Evolutionary conservation across 108 stramenopile species (phyloP).

Genomic region (Cyclostephanos tholiformis): DNA sequence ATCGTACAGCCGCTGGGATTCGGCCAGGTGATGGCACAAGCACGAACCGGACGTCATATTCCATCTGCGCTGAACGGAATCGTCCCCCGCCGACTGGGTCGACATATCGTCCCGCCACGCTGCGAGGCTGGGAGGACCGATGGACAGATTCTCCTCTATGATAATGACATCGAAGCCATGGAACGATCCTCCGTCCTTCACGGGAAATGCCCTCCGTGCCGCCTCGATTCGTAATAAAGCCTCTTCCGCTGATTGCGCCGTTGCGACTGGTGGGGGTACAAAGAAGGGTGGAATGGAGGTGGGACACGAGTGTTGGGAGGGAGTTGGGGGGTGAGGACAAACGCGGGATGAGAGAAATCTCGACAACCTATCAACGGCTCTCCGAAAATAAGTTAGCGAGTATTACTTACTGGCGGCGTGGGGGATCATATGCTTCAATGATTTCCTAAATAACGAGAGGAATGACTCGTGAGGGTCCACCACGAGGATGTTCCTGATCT

Average conservation of each 20-base stretch:
- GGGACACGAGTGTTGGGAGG: too few species aligned
- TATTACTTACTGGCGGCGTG: constrained; percentile 32
- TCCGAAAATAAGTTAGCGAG: too few species aligned
- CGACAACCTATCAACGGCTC: too few species aligned
- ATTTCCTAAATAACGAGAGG: constrained; percentile 55
- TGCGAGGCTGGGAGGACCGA: background rate
- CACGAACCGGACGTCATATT: constrained; percentile 27
- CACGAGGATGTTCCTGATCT: constrained; percentile 63
- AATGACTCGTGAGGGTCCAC: constrained; percentile 65
- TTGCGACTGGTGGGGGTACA: constrained; percentile 22
- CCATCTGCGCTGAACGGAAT: constrained; percentile 38
- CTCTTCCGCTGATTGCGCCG: constrained; percentile 57
- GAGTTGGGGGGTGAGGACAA: too few species aligned
- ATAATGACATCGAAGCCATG: constrained; percentile 68
- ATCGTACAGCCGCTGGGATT: constrained; percentile 15
- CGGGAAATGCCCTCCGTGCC: constrained; percentile 37
- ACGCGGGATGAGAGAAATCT: too few species aligned
- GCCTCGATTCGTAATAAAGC: constrained; percentile 49
- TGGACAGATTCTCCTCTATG: constrained; percentile 55
- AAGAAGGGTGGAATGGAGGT: background rate
- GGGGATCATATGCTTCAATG: constrained; percentile 60
- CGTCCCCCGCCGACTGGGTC: constrained; percentile 37
- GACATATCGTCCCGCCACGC: background rate
- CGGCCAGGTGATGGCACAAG: constrained; percentile 32
- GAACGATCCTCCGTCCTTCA: constrained; percentile 40